These are phyloP conservation scores for Tolypocladium paradoxum DNA, from an alignment of 2,329 filamentous ascomycete genomes.

Conservation along the genomic window DNA sequence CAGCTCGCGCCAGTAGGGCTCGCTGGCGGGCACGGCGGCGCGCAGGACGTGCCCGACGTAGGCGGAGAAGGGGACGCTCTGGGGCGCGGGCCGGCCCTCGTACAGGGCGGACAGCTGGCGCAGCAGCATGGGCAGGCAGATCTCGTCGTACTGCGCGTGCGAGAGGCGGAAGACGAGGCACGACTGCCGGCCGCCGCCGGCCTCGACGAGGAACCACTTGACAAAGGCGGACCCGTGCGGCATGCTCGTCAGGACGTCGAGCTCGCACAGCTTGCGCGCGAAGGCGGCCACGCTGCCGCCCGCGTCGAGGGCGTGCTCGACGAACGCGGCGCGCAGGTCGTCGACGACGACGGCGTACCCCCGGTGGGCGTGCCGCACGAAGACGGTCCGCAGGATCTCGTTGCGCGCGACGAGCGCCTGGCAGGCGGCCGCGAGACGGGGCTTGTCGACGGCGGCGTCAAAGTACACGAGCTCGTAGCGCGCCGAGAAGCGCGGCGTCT, in stretches of 20 bases:
- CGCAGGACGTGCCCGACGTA: constrained; percentile 33
- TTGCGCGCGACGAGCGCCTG: constrained; percentile 46
- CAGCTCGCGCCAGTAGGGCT: constrained; percentile 50
- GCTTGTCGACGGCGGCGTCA: constrained; percentile 35
- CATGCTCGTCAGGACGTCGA: constrained; percentile 44
- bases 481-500: constrained; percentile 48
- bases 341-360: constrained; percentile 49
- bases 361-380: constrained; percentile 38
- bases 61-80: constrained; percentile 31
- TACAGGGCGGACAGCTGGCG: constrained; percentile 45
- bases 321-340: constrained; percentile 38
- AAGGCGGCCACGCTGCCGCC: constrained; percentile 33
- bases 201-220: constrained; percentile 44
- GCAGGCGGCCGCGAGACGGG: constrained; percentile 37
- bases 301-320: constrained; percentile 38
- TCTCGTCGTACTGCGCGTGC: constrained; percentile 60
- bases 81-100: constrained; percentile 13
- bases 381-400: constrained; percentile 57
- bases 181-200: constrained; percentile 14
- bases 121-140: constrained; percentile 52
- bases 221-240: constrained; percentile 49
- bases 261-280: constrained; percentile 38
- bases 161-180: constrained; percentile 51
- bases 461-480: constrained; percentile 58
- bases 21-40: constrained; percentile 34